These are phyloP conservation scores for Chaetomiaceae sp. DNA, from an alignment of 2,329 filamentous ascomycete species.

Conservation along the genomic window DNA sequence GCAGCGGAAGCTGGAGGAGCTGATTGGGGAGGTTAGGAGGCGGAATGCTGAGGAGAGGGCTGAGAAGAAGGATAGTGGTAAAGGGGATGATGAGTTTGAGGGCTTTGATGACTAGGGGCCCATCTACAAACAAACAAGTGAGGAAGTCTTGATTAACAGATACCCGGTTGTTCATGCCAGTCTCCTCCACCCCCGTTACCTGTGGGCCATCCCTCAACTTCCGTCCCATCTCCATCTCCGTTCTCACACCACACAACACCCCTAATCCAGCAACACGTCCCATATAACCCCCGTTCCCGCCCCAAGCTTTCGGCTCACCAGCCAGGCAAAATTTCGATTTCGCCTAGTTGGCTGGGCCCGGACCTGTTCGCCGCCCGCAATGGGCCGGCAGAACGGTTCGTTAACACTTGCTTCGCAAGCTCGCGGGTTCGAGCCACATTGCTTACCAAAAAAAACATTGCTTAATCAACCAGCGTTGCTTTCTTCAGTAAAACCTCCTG, in stretches of 20 bases:
- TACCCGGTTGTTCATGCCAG: conserved; percentile 2
- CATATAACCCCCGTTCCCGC: background rate
- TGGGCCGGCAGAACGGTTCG: too few species aligned
- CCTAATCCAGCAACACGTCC: too few species aligned
- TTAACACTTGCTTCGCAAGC: too few species aligned
- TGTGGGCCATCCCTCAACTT: background rate
- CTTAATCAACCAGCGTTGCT: too few species aligned
- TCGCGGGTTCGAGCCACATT: too few species aligned
- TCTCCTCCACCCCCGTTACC: too few species aligned
- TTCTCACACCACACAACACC: too few species aligned
- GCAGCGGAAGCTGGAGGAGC: conserved; percentile 56
- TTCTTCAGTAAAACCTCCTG: too few species aligned
- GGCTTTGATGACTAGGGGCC: conserved; percentile 50
- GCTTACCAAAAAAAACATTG: too few species aligned
- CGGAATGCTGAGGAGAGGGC: conserved; percentile 46
- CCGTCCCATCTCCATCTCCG: background rate
- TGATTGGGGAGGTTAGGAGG: conserved; percentile 61
- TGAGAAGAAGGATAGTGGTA: background rate
- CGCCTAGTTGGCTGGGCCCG: background rate
- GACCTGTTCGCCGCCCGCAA: background rate
- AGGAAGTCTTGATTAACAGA: background rate
- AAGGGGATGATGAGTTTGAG: conserved; percentile 49
- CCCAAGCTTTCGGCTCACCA: background rate
- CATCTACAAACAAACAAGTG: background rate
- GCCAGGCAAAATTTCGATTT: background rate